phyloP scores from a whole-genome alignment of 2,329 filamentous ascomycete species.

The Calonectria montana region DNA sequence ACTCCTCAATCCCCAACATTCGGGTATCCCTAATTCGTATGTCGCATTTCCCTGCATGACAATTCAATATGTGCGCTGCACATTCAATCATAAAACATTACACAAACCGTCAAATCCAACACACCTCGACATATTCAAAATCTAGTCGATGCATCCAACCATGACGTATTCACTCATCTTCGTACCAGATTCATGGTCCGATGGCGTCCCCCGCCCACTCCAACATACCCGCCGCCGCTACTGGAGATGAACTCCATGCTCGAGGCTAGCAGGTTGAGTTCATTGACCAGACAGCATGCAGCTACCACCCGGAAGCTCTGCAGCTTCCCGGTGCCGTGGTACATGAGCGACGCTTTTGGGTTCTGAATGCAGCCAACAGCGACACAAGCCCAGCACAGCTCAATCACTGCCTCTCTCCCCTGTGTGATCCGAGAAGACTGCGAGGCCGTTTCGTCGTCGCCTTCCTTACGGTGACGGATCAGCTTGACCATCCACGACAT shows the following conservation, averaged over 20 bases:
- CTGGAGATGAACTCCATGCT: conserved; percentile 25
- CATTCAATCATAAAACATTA: not conserved
- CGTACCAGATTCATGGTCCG: conserved; percentile 29
- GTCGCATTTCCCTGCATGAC: not conserved
- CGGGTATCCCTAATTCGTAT: no score
- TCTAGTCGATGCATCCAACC: not conserved
- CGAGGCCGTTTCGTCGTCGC: not conserved
- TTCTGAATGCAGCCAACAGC: conserved; percentile 39
- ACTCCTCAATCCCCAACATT: no score
- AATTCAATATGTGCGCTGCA: not conserved
- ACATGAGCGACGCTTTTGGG: not conserved
- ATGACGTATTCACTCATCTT: conserved; percentile 16
- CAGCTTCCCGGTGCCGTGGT: conserved; percentile 36
- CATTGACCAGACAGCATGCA: conserved; percentile 48
- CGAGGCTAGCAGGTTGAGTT: conserved; percentile 32
- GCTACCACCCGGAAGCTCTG: conserved; percentile 53
- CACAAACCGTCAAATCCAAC: not conserved
- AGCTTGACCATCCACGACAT: conserved; percentile 54
- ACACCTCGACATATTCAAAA: not conserved
- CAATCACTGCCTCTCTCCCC: conserved; percentile 43
- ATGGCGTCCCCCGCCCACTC: conserved; percentile 34
- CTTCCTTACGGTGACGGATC: conserved; percentile 37
- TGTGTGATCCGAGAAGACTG: conserved; percentile 12
- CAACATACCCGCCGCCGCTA: conserved; percentile 41
- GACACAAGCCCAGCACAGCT: conserved; percentile 51